phyloP scores from a whole-genome alignment of 768 basidiomycete species.

The Boletus vinaceobasis region DNA sequence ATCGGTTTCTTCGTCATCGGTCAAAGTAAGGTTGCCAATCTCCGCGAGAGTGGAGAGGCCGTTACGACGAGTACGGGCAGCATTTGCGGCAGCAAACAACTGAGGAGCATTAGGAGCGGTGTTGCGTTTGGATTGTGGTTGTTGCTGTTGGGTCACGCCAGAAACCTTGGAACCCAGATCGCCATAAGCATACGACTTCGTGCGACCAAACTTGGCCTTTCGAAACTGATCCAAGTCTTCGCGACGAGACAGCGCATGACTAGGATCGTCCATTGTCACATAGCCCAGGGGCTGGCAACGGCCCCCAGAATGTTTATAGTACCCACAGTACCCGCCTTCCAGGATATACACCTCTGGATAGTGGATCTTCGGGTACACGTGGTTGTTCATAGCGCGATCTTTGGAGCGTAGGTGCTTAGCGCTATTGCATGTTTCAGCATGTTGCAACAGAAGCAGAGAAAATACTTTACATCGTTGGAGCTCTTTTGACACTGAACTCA shows the following conservation, averaged over 20 bases:
- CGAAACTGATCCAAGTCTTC: slow-evolving; percentile 93
- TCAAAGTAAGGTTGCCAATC: slow-evolving; percentile 56
- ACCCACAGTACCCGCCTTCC: slow-evolving; percentile 92
- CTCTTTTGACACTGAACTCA: slow-evolving; percentile 94
- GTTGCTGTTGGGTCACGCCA: slow-evolving; percentile 35
- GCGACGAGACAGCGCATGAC: slow-evolving; percentile 71
- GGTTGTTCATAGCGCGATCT: slow-evolving; percentile 86
- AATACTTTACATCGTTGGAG: slow-evolving; percentile 84
- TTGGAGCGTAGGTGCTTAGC: slow-evolving; percentile 91
- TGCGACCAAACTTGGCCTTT: slow-evolving; percentile 80
- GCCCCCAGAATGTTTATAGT: slow-evolving; percentile 63
- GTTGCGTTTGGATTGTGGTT: slow-evolving; percentile 56
- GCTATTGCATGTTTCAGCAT: slow-evolving; percentile 38
- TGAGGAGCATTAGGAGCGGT: slow-evolving; percentile 58
- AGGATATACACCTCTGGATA: slow-evolving; percentile 97
- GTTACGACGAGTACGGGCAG: slow-evolving; percentile 61
- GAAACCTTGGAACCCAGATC: slow-evolving; percentile 51
- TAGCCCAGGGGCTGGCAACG: slow-evolving; percentile 83
- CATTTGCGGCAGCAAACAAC: slow-evolving; percentile 68
- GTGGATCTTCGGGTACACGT: slow-evolving; percentile 86
- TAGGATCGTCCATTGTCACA: slow-evolving; percentile 93
- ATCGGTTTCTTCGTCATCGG: slow-evolving; percentile 76
- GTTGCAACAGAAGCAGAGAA: not conserved
- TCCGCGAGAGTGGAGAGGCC: slow-evolving; percentile 64
- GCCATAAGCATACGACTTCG: slow-evolving; percentile 92